Base-by-base conservation (phyloP, 352 stramenopile genomes). In the Pythium insidiosum region DNA sequence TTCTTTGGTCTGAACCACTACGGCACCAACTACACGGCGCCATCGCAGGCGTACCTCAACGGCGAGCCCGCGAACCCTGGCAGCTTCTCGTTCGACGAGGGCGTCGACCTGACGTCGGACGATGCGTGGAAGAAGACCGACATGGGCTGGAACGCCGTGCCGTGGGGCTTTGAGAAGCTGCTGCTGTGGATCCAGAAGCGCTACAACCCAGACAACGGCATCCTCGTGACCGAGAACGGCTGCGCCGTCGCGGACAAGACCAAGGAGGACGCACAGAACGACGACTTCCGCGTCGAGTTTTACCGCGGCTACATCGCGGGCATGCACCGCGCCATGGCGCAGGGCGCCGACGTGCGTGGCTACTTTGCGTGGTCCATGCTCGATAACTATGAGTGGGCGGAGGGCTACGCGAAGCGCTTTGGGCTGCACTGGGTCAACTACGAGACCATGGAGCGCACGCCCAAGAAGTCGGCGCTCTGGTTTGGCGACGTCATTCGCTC, bases 1-100 rank as follows among this genome's bases (percentile, higher is more conserved):
- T 98, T 97, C 60, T 87, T 98, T 28, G 93, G 88, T 2, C 60
- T 98, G 1, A 98, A 98, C 65, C 87, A 97, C 61, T 98, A 98
- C 65, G 79, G 73, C 24, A 80, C 76, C 15, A 59, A 49, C 44
- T 81, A 78, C 42, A 31, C 38, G 4, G 68, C 61, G 51, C 63
- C 68, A 3, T 76, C 66, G 5, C 43, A 60, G 15, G 66, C 61
- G 38, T 84, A 66, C 16, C 39, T 77, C 24, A 61, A 49, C n/a
- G 59, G 65, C 7, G 61, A 68, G 2, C 57, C 66, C 21, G 42
- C 58, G 26, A 43, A 5, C 24, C 68, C 56, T 22, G 66, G 60
- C 12, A 59, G 56, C 35, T 65, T 66, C 48, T 47, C 64, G 48
- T 46, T 57, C 19, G 70, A 87, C 34, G 63, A 67, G 34, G 68